A percentile compares a stretch with the other conserved stretches of the same genome.
Evolutionary conservation across 2,329 filamentous ascomycete species (phyloP).

Genomic region (Cercospora sesami): DNA sequence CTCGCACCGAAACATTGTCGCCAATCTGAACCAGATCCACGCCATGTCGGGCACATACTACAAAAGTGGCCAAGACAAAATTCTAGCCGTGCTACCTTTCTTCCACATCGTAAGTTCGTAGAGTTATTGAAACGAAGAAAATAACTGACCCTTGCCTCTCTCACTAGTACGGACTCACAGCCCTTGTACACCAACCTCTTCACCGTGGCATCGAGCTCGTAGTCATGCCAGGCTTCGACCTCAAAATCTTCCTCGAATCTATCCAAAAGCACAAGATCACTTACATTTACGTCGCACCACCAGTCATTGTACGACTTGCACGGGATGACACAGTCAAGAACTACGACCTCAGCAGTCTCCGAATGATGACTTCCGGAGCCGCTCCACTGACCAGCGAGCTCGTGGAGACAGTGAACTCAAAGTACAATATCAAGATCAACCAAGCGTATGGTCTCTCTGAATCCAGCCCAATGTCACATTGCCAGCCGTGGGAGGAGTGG

Average conservation of each 20-base stretch:
- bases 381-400: conserved; percentile 80
- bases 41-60: conserved; percentile 55
- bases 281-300: conserved; percentile 79
- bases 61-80: conserved; percentile 60
- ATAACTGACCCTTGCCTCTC: neutral
- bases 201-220: conserved; percentile 66
- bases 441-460: conserved; percentile 86
- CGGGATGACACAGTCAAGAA: conserved; percentile 76
- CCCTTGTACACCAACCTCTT: conserved; percentile 67
- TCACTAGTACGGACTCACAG: conserved; percentile 68
- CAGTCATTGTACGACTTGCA: conserved; percentile 74
- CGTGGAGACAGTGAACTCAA: conserved; percentile 70
- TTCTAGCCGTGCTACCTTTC: conserved; percentile 80
- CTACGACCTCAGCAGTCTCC: conserved; percentile 77
- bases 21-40: conserved; percentile 59
- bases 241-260: conserved; percentile 73
- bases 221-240: conserved; percentile 76
- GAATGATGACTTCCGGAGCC: conserved; percentile 85
- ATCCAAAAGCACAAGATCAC: conserved; percentile 75
- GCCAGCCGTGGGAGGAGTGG: conserved; percentile 71
- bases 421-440: conserved; percentile 76
- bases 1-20: conserved; percentile 76
- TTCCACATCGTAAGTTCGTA: conserved; percentile 66
- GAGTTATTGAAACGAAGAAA: neutral
- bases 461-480: conserved; percentile 41